Percentiles rank a stretch among this genome's conserved stretches.
Conservation (phyloP, 2,329 filamentous ascomycete species). For the Cladosporium sp. region DNA sequence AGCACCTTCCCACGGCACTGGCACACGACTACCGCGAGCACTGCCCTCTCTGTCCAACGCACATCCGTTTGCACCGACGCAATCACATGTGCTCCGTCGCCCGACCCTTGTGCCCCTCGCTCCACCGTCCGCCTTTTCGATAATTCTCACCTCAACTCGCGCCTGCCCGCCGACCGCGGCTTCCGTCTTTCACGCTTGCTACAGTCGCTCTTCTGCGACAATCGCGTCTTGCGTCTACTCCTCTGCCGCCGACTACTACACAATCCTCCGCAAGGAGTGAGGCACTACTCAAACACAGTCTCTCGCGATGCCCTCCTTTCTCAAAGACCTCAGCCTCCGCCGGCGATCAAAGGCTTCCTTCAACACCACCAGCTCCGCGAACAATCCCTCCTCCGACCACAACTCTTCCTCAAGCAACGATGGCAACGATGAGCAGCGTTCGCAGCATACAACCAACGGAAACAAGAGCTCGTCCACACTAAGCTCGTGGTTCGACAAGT, state of each 20-base stretch:
- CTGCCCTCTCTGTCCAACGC: neutral
- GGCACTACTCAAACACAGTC: neutral
- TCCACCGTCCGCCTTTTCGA: neutral
- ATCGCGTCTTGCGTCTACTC: neutral
- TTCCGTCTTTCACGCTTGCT: neutral
- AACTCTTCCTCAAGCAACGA: conserved; percentile 31
- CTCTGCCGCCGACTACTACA: neutral
- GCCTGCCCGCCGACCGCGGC: conserved; percentile 2
- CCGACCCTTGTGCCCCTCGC: neutral
- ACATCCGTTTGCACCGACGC: neutral
- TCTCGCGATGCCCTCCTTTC: conserved; percentile 57
- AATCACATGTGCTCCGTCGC: conserved; percentile 7
- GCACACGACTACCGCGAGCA: neutral
- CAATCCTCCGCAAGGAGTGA: neutral
- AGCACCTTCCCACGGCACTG: conserved; percentile 4
- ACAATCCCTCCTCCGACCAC: conserved; percentile 49
- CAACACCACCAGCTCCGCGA: conserved; percentile 52
- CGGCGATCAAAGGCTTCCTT: conserved; percentile 75
- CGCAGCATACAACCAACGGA: conserved; percentile 52
- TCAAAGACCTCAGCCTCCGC: conserved; percentile 66
- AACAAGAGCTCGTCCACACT: conserved; percentile 64
- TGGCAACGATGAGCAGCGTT: conserved; percentile 35
- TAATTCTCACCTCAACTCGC: neutral
- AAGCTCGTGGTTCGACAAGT: conserved; percentile 62
- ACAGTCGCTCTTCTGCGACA: neutral